Evolutionary conservation across 1,139 yeast species (phyloP), one percentile per base, ranked within the genome.

Genomic region (Hansenula lynferdii): DNA sequence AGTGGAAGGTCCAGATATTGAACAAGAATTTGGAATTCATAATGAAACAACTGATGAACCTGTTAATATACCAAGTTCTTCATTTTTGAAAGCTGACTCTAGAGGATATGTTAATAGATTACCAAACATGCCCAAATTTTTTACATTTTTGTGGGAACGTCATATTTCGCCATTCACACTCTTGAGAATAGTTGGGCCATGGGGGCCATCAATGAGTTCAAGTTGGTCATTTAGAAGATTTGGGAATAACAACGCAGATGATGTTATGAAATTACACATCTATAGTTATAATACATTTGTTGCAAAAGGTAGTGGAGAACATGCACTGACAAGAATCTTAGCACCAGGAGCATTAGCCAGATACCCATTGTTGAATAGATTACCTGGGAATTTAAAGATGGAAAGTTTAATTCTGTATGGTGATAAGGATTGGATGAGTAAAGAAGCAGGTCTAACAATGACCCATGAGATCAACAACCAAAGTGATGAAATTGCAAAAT

Each of bases 351-450:
- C 90, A 5, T 75, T 81, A 15, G 89, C 92, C 15, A 75, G 84
- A 48, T 72, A 77, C 61, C 96, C 96, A 3, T 65, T 87, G 44
- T 67, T 76, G 45, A 92, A 85, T 53, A 75, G 85, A 42, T 67
- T 83, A 29, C 86, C 49, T 2, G 57, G 61, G 2, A 48, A 60
- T 1, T 52, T 77, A 32, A 54, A 63, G 27, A 68, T 69, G 21
- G 74, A 77, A 23, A 67, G 77, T 27, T 60, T 79, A 48, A 71
- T 90, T 65, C 56, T 86, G 21, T 89, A 87, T 56, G 97, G 97
- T 0, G 82, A 84, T 48, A 74, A 67, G 45, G 97, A 89, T 57
- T 89, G 92, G 74, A 89, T 89, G 96, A 85, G 85, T 54, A 69
- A 75, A 11, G 77, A 74, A 39, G 94, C 95, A 2, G 96, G 96